A percentile compares a stretch with the other conserved stretches of the same genome.
phyloP scores from a whole-genome alignment of 345 rosid species.

The Brassica napus region DNA sequence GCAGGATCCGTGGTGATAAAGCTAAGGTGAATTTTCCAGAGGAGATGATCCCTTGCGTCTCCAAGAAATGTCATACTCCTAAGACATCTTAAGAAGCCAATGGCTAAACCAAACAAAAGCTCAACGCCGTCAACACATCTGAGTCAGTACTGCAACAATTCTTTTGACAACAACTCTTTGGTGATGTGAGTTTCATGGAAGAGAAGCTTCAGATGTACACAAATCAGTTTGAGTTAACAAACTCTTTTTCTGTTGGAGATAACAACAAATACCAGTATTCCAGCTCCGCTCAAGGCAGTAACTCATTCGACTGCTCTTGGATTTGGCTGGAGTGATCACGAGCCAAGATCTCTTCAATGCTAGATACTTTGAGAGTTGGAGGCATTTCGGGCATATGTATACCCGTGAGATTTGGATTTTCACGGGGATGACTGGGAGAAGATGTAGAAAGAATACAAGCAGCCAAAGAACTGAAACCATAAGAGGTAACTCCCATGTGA shows the following conservation, averaged over 20 bases:
- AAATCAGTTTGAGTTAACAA: conserved; percentile 44
- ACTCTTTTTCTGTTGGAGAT: conserved; percentile 26
- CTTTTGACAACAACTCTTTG: conserved; percentile 47
- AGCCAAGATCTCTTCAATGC: conserved; percentile 69
- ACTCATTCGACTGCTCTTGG: conserved; percentile 79
- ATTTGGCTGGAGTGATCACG: conserved; percentile 75
- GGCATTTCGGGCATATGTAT: background rate
- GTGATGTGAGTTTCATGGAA: conserved; percentile 51
- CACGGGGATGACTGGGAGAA: background rate
- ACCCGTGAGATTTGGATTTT: background rate
- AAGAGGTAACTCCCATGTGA: background rate
- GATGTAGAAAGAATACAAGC: background rate
- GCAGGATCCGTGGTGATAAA: conserved; percentile 78
- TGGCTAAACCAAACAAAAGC: conserved; percentile 40
- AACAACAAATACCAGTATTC: conserved; percentile 49
- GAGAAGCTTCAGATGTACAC: conserved; percentile 62
- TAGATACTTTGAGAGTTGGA: conserved; percentile 12
- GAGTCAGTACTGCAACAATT: conserved; percentile 46
- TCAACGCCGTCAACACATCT: conserved; percentile 21
- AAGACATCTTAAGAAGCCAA: conserved; percentile 54
- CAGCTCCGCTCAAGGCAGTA: conserved; percentile 88
- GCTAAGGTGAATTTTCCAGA: conserved; percentile 77
- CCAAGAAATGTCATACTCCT: conserved; percentile 42
- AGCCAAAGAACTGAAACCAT: background rate
- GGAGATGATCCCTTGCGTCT: conserved; percentile 45